phyloP scores from a whole-genome alignment of 148 eudicot genomes.

The Pouteria glomerata region DNA sequence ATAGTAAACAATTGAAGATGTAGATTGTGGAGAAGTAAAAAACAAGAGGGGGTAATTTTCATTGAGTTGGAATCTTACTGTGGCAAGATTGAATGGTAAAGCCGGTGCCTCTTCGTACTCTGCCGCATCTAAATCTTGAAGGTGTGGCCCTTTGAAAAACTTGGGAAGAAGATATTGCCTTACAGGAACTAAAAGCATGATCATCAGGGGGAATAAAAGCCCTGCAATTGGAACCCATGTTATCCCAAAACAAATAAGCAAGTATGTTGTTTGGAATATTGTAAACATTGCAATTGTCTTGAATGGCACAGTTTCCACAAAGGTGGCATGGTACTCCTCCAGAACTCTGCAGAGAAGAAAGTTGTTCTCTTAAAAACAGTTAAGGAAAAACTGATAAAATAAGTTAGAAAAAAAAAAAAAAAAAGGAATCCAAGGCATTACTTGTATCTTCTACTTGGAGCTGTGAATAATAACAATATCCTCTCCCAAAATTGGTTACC shows the following conservation, averaged over 20 bases:
- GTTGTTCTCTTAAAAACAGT: neutral
- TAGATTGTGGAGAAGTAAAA: too few species aligned
- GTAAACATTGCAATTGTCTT: slow-evolving; percentile 72
- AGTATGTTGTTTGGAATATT: slow-evolving; percentile 61
- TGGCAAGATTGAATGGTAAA: slow-evolving; percentile 51
- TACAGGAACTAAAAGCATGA: slow-evolving; percentile 86
- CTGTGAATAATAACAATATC: slow-evolving; percentile 75
- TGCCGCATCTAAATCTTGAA: slow-evolving; percentile 88
- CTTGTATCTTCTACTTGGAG: slow-evolving; percentile 91
- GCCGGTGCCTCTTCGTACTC: slow-evolving; percentile 88
- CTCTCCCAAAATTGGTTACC: slow-evolving; percentile 97
- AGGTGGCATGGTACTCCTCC: slow-evolving; percentile 82
- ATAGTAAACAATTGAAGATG: too few species aligned
- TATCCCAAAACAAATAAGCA: slow-evolving; percentile 74
- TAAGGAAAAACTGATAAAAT: neutral
- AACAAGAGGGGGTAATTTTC: too few species aligned
- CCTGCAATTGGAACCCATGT: slow-evolving; percentile 97
- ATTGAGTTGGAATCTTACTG: slow-evolving; percentile 49
- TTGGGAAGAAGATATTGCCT: slow-evolving; percentile 80
- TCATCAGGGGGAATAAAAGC: slow-evolving; percentile 74
- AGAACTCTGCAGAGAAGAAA: slow-evolving; percentile 52
- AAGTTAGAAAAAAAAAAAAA: neutral
- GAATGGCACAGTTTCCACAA: slow-evolving; percentile 93
- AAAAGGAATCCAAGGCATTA: slow-evolving; percentile 9
- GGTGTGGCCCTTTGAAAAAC: slow-evolving; percentile 79